Conservation (phyloP, 2,329 filamentous ascomycete genomes). For the Ceratocystis alfenasii region DNA sequence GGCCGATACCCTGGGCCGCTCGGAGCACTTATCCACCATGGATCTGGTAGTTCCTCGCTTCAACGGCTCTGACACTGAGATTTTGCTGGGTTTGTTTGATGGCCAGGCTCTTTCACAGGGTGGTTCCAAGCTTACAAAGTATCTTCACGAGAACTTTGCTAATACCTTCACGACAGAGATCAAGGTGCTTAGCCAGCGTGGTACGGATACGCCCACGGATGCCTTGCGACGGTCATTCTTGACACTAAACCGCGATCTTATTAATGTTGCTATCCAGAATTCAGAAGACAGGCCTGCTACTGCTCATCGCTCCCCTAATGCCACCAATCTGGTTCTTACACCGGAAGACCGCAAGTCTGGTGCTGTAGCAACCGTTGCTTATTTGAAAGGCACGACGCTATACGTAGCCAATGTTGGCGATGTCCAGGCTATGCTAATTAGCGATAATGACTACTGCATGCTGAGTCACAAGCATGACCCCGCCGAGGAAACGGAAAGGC, state of each 20-base stretch:
- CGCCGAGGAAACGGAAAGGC: constrained; percentile 69
- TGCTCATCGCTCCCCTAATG: constrained; percentile 59
- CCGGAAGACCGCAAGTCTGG: constrained; percentile 85
- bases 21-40: constrained; percentile 89
- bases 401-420: constrained; percentile 94
- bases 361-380: constrained; percentile 82
- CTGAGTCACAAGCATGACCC: constrained; percentile 90
- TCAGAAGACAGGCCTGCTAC: constrained; percentile 59
- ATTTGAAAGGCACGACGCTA: constrained; percentile 77
- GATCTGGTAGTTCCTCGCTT: constrained; percentile 91
- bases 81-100: constrained; percentile 88
- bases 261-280: constrained; percentile 68
- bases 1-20: constrained; percentile 86
- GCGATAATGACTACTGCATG: constrained; percentile 69
- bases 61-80: constrained; percentile 79
- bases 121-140: constrained; percentile 93
- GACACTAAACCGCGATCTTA: constrained; percentile 83
- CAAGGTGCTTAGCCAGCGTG: constrained; percentile 54
- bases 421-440: constrained; percentile 88
- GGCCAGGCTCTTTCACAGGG: constrained; percentile 79
- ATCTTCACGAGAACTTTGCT: constrained; percentile 89
- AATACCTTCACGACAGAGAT: constrained; percentile 73
- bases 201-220: constrained; percentile 65
- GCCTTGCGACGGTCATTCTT: constrained; percentile 80
- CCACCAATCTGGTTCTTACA: constrained; percentile 63